Base-by-base conservation (phyloP, 1,284 basidiomycete species). In the Ceratorhiza oryzae-sativae region DNA sequence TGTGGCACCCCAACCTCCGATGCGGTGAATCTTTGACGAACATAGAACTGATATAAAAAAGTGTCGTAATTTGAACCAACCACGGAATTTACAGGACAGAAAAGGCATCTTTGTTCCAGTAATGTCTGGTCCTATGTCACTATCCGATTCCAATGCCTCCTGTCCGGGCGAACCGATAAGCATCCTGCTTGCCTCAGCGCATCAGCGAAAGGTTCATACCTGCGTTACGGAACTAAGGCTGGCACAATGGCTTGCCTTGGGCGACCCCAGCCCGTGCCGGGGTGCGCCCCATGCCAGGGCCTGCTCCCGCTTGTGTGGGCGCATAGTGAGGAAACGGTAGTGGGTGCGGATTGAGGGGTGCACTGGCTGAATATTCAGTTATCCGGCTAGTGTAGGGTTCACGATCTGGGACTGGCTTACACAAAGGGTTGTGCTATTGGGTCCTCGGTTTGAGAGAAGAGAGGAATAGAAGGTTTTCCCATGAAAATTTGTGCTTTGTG, bases 21-120 rank as follows among this genome's bases (percentile, higher is more conserved):
- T 45, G 15, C 4, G 3, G 6, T 18, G 42, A 18, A 12, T 18
- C 42, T 18, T 18, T 18, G 42, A 18, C 42, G n/a, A 4, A 25
- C 55, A 39, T n/a, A 20, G 9, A 4, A 58, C 25, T 3, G 39
- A 4, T 13, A 13, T 15, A 36, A 27, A 13, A 34, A 58, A 36
- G 23, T 34, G 20, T 58, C 39, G 55, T 30, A 30, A 58, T 58
- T 58, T 58, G 55, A 58, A 58, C 23, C n/a, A 8, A n/a, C 18
- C 23, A 58, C 34, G 55, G 55, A 20, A 34, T 5, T 58, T 34
- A 58, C 34, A 58, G 13, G 2, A 9, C 55, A 39, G n/a, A 58
- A 58, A 10, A 58, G 55, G 55, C 20, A 39, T 58, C 18, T 58
- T 18, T 5, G 55, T 39, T 12, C 55, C 55, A 58, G 18, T 34